phyloP scores from a whole-genome alignment of 805 yeast species.

The Wilhelminamyces savonicus region DNA sequence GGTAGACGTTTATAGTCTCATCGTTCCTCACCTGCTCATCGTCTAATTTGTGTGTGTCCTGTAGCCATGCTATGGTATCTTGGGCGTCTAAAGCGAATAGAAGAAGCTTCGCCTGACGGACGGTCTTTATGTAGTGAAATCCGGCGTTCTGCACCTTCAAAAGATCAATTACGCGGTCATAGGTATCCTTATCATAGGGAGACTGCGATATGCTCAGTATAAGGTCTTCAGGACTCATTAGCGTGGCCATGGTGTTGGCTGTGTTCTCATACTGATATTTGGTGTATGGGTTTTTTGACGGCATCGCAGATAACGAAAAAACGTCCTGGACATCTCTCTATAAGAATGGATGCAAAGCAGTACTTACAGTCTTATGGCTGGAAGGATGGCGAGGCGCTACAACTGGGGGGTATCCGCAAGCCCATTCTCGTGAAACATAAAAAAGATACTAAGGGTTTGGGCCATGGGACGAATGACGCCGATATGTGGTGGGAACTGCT shows the following conservation, averaged over 20 bases:
- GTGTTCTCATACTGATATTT: no score
- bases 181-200: slow-evolving; percentile 8
- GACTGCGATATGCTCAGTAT: no score
- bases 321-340: not conserved
- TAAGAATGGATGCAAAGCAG: slow-evolving; percentile 75
- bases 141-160: slow-evolving; percentile 5
- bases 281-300: no score
- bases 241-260: no score
- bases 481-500: slow-evolving; percentile 97
- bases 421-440: slow-evolving; percentile 90
- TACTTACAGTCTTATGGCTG: slow-evolving; percentile 82
- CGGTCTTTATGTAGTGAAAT: no score
- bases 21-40: slow-evolving; percentile 4
- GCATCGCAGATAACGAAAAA: not conserved
- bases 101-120: no score
- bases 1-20: slow-evolving; percentile 9
- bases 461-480: slow-evolving; percentile 67
- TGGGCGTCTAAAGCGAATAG: no score
- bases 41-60: slow-evolving; percentile 9
- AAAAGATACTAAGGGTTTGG: slow-evolving; percentile 85
- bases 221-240: no score
- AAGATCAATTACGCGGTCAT: slow-evolving; percentile 11
- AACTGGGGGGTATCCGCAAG: slow-evolving; percentile 69
- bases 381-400: slow-evolving; percentile 85
- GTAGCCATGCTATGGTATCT: slow-evolving; percentile 13